Evolutionary conservation across 208 protist genomes (phyloP), one percentile per base, ranked within the genome.

Genomic region (Acanthamoeba royreba): DNA sequence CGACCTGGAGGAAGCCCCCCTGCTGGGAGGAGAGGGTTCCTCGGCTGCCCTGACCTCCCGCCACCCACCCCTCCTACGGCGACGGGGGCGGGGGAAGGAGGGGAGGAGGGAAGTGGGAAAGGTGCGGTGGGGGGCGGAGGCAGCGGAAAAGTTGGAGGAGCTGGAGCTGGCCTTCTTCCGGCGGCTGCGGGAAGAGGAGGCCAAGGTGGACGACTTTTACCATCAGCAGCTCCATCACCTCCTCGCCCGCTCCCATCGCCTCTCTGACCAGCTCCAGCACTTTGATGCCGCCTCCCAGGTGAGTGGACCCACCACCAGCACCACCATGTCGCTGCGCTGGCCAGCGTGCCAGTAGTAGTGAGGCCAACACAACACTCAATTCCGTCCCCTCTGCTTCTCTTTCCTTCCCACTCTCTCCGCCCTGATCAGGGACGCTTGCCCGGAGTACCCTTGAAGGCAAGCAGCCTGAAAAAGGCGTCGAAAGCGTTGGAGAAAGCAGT

Each of bases 151-250:
- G 13, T 46, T 63, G 38, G 79, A 88, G 31, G 79, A 88, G 31
- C 79, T 88, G 19, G 47, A 88, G 79, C 79, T 88, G 33, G 43
- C 43, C 47, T 88, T 88, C 43, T 88, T 88, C 45, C 79, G 79
- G 8, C 33, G 47, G 25, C 49, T 88, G 79, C 43, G 49, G 79
- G 47, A 88, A 11, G 79, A 88, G 45, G 43, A 88, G 45, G 49
- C 79, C 49, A 88, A 88, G 33, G 49, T 88, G 4, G 79, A 88
- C n/a, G 45, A 8, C 49, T 88, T 88, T 40, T 88, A 88, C 49
- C 47, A 52, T 38, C 79, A 88, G 79, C 79, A 88, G 49, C 49
- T 88, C 13, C 15, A 88, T 31, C 45, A 88, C 31, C 79, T 88
- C 17, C 47, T 63, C 28, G 33, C 43, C 2, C 79, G 79, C 49